A percentile compares a stretch with the other conserved stretches of the same genome.
Conservation (phyloP, 257 asterid genomes). For the Anisodus tanguticus region DNA sequence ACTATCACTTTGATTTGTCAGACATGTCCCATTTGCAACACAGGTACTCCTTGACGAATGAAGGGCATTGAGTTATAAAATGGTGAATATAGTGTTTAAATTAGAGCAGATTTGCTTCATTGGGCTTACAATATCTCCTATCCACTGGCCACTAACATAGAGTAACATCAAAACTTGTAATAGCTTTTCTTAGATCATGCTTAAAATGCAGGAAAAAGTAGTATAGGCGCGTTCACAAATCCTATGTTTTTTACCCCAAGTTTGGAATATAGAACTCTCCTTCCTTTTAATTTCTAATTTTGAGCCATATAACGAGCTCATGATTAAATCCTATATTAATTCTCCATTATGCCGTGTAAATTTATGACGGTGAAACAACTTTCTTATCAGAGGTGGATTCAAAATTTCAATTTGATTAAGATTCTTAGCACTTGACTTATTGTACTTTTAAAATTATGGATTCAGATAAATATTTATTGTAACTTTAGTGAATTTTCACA, state of each 20-base stretch:
- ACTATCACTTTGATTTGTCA: slow-evolving; percentile 37
- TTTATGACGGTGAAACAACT: not conserved
- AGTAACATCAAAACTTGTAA: slow-evolving; percentile 10
- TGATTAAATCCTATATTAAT: not conserved
- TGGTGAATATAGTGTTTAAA: slow-evolving; percentile 21
- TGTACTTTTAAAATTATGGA: not conserved
- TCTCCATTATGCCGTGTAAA: not conserved
- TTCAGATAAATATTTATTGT: not conserved
- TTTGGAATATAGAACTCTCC: not conserved
- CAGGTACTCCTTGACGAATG: slow-evolving; percentile 59
- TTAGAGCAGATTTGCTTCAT: not conserved
- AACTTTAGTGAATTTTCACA: not conserved
- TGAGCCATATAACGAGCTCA: not conserved
- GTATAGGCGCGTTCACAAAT: not conserved
- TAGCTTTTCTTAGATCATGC: slow-evolving; percentile 24
- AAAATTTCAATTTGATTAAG: not conserved
- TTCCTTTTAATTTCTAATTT: not conserved
- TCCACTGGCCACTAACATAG: not conserved
- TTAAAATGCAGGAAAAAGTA: slow-evolving; percentile 11
- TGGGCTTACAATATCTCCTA: not conserved
- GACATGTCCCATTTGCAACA: slow-evolving; percentile 92
- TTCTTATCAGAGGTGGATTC: not conserved
- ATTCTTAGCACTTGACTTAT: too few relatives aligned
- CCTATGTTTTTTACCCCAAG: not conserved
- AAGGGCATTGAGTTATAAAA: not conserved